A percentile compares a stretch with the other conserved stretches of the same genome.
phyloP scores from a whole-genome alignment of 305 asterid species.

The Nicotiana rustica region DNA sequence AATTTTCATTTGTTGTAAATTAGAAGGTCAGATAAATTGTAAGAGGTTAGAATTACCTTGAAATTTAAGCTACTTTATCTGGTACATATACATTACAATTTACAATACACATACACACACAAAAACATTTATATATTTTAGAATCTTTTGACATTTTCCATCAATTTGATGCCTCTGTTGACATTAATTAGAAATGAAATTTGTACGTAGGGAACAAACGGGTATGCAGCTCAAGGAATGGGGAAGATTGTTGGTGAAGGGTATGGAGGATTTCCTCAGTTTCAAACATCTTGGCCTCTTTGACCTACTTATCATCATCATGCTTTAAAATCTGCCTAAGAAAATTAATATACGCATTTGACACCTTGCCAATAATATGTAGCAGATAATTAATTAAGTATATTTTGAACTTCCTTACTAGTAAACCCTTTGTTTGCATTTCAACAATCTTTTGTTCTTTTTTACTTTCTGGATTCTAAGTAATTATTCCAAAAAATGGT shows the following conservation, averaged over 20 bases:
- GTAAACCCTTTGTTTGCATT: conserved; percentile 3
- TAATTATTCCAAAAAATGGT: not conserved
- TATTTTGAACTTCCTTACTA: not conserved
- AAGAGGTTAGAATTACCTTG: not conserved
- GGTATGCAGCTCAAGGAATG: conserved; percentile 67
- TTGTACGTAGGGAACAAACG: conserved; percentile 58
- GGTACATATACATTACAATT: not conserved
- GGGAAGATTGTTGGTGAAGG: conserved; percentile 65
- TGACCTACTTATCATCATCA: conserved; percentile 39
- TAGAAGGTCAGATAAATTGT: not conserved
- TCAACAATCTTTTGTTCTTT: not conserved
- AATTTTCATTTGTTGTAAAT: not conserved
- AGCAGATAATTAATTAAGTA: not conserved
- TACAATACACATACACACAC: not conserved
- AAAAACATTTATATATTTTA: not conserved
- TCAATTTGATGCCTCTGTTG: not conserved
- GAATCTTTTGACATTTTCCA: conserved; percentile 11
- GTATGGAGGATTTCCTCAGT: conserved; percentile 65
- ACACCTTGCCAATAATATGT: not conserved
- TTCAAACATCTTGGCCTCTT: conserved; percentile 77
- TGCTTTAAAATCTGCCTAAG: not conserved
- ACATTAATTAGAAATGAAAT: conserved; percentile 4
- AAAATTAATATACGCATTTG: conserved; percentile 18
- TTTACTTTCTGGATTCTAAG: not conserved
- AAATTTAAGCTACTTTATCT: not conserved